A percentile compares a stretch with the other conserved stretches of the same genome.
phyloP scores from a whole-genome alignment of 148 eudicot species.

The Rheum nobile region DNA sequence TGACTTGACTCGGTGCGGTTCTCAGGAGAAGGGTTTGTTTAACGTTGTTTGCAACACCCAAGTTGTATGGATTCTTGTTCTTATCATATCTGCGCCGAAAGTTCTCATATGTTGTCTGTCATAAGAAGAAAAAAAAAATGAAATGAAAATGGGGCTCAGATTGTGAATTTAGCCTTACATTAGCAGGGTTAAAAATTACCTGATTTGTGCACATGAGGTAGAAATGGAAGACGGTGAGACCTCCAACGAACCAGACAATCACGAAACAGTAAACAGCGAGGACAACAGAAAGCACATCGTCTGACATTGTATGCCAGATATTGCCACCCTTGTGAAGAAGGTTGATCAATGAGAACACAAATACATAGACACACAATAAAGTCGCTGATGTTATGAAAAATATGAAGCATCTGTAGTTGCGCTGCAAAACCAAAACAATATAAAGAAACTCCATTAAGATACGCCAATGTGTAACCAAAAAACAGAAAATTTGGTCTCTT shows the following conservation, averaged over 20 bases:
- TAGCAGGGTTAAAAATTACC: slow-evolving; percentile 27
- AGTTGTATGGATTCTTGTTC: slow-evolving; percentile 47
- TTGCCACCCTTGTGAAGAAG: slow-evolving; percentile 25
- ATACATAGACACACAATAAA: slow-evolving; percentile 66
- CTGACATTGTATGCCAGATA: slow-evolving; percentile 43
- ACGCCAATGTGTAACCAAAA: neutral
- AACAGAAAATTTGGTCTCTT: neutral
- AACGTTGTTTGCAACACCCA: slow-evolving; percentile 31
- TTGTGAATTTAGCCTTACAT: neutral
- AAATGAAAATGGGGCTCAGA: neutral
- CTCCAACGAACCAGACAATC: slow-evolving; percentile 88
- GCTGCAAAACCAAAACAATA: slow-evolving; percentile 37
- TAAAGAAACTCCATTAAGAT: neutral
- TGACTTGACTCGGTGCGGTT: slow-evolving; percentile 26
- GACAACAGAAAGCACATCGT: slow-evolving; percentile 44
- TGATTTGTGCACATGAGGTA: slow-evolving; percentile 82
- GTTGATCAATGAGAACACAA: slow-evolving; percentile 57
- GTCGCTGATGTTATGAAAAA: slow-evolving; percentile 69
- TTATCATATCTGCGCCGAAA: slow-evolving; percentile 59
- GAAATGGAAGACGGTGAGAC: slow-evolving; percentile 69
- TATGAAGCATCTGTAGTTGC: slow-evolving; percentile 77
- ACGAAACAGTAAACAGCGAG: slow-evolving; percentile 70
- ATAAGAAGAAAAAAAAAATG: neutral
- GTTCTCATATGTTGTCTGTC: slow-evolving; percentile 67
- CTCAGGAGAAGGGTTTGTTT: slow-evolving; percentile 32